Evolutionary conservation across 768 basidiomycete genomes (phyloP).

Genomic region (Candolleomyces aberdarensis): DNA sequence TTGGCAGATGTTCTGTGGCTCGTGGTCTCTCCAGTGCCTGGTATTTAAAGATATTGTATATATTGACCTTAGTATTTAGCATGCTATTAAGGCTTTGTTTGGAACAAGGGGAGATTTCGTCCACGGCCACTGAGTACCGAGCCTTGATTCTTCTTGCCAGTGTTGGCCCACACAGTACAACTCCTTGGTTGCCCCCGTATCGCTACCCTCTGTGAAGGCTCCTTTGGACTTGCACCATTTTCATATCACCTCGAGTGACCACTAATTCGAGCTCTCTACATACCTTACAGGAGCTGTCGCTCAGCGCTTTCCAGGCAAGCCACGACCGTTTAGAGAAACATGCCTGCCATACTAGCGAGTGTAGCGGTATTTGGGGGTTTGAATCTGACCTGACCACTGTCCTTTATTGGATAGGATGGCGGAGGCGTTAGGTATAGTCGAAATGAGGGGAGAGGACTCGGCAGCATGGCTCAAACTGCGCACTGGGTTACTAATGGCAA

Average conservation of each 20-base stretch:
- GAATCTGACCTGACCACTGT: too few species aligned
- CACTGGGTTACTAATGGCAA: neutral
- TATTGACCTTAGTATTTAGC: too few species aligned
- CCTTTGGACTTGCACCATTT: too few species aligned
- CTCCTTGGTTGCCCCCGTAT: too few species aligned
- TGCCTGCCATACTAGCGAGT: slow-evolving; percentile 9
- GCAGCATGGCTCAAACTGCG: slow-evolving; percentile 35
- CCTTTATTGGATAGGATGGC: slow-evolving; percentile 22
- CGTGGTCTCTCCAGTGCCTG: neutral
- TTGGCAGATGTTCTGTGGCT: neutral
- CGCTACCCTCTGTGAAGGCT: too few species aligned
- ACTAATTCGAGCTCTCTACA: neutral
- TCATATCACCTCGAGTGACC: neutral
- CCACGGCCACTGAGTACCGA: too few species aligned
- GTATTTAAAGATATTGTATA: too few species aligned
- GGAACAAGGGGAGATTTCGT: too few species aligned
- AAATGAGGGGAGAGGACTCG: slow-evolving; percentile 35
- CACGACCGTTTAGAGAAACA: neutral
- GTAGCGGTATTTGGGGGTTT: slow-evolving; percentile 38
- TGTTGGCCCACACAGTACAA: too few species aligned
- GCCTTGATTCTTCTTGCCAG: too few species aligned
- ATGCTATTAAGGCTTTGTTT: too few species aligned
- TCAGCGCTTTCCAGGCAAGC: neutral
- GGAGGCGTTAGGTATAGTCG: slow-evolving; percentile 33
- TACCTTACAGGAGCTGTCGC: neutral